These are phyloP conservation scores for Vitis riparia DNA, from an alignment of 164 flowering plant species.

Conservation along the genomic window DNA sequence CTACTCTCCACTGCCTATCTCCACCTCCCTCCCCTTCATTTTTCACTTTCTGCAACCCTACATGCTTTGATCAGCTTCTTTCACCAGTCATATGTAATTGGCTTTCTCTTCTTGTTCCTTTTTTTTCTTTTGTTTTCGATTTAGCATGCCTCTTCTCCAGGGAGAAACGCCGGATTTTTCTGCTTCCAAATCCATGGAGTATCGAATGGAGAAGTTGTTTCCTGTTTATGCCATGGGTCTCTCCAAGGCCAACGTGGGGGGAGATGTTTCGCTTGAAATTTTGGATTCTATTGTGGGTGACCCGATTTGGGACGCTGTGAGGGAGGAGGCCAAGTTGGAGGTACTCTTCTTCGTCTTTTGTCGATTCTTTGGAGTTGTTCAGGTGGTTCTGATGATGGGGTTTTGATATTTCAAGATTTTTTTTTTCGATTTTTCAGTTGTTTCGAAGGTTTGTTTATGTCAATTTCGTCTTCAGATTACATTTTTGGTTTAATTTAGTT, in stretches of 20 bases:
- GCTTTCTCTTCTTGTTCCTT: too few relatives aligned
- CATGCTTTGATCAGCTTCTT: too few relatives aligned
- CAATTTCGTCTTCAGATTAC: too few relatives aligned
- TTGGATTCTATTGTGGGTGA: constrained; percentile 22
- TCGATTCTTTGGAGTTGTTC: background rate
- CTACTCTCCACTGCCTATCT: too few relatives aligned
- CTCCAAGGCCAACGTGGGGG: constrained; percentile 17
- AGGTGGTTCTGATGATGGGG: background rate
- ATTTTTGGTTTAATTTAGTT: too few relatives aligned
- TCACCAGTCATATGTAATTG: too few relatives aligned
- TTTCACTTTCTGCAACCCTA: too few relatives aligned
- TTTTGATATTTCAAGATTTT: background rate
- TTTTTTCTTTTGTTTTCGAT: too few relatives aligned
- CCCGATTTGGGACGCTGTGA: constrained; percentile 61
- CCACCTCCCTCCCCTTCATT: too few relatives aligned
- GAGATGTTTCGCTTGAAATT: background rate
- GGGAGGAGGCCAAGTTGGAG: constrained; percentile 61
- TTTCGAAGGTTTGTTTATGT: background rate
- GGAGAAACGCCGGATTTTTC: background rate
- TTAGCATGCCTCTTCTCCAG: too few relatives aligned
- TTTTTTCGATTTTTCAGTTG: background rate
- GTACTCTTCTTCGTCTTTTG: constrained; percentile 18
- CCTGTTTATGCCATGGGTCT: constrained; percentile 63
- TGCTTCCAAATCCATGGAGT: constrained; percentile 8
- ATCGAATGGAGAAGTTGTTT: constrained; percentile 52